Evolutionary conservation across 257 asterid species (phyloP).

Genomic region (Solanum piurae): DNA sequence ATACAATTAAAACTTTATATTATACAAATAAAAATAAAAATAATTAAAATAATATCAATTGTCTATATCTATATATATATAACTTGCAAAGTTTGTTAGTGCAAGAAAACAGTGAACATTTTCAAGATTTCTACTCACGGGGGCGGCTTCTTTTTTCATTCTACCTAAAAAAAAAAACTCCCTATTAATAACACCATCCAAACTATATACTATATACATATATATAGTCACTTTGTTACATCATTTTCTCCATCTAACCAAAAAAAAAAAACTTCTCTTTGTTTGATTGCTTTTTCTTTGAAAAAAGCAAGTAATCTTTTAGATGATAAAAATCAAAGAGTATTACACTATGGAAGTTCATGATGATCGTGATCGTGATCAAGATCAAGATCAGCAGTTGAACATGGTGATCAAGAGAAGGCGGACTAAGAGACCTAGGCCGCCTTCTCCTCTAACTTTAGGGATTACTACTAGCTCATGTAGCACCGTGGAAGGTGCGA

Average conservation of each 20-base stretch:
- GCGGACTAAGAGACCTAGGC: constrained; percentile 60
- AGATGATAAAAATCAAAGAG: neutral
- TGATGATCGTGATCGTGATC: constrained; percentile 11
- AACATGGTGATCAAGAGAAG: constrained; percentile 41
- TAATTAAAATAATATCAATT: neutral
- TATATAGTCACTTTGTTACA: constrained; percentile 4
- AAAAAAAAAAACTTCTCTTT: neutral
- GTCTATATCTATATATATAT: neutral
- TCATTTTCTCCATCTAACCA: constrained; percentile 1
- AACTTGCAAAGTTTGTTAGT: neutral
- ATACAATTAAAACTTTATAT: neutral
- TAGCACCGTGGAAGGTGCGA: constrained; percentile 16
- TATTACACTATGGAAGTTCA: constrained; percentile 20
- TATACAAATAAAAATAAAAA: neutral
- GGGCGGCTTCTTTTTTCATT: constrained; percentile 11
- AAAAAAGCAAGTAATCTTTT: neutral
- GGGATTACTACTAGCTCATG: constrained; percentile 43
- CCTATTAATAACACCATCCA: neutral
- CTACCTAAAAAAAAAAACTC: constrained; percentile 6
- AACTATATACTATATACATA: neutral
- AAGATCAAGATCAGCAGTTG: neutral
- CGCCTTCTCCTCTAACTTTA: constrained; percentile 33
- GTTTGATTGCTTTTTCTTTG: constrained; percentile 1
- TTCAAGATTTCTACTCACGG: constrained; percentile 10
- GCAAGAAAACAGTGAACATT: neutral